Evolutionary conservation across 805 yeast genomes (phyloP).

Genomic region (Isabelozyma rhagii): DNA sequence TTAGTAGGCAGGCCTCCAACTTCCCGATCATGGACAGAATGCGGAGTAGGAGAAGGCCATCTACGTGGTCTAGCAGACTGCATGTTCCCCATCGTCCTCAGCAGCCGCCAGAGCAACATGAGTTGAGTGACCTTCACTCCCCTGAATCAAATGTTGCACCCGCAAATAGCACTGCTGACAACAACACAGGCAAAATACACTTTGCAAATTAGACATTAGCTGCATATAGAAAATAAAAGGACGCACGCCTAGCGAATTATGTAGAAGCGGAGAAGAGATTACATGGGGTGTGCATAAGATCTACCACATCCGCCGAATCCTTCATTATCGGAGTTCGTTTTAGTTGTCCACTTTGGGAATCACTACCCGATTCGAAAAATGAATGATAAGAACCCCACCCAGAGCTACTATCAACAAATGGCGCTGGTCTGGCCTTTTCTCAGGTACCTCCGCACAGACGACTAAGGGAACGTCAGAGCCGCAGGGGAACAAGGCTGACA

Average conservation of each 20-base stretch:
- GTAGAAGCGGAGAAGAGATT: neutral
- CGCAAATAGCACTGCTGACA: neutral
- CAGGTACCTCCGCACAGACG: too few species aligned
- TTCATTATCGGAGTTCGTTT: neutral
- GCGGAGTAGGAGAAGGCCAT: neutral
- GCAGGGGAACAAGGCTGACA: too few species aligned
- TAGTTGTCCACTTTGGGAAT: too few species aligned
- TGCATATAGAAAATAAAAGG: neutral
- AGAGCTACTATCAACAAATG: too few species aligned
- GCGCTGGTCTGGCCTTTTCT: too few species aligned
- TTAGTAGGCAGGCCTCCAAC: neutral
- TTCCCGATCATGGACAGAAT: neutral
- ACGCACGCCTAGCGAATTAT: neutral
- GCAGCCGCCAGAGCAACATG: neutral
- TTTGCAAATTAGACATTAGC: neutral
- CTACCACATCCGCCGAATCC: neutral
- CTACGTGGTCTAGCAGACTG: neutral
- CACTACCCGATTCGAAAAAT: too few species aligned
- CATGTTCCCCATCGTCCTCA: neutral
- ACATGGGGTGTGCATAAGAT: neutral
- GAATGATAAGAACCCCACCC: neutral
- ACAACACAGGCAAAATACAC: neutral
- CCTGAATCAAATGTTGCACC: neutral
- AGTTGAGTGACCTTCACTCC: neutral
- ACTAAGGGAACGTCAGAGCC: too few species aligned